Evolutionary conservation across 441 rosid genomes (phyloP).

Genomic region (Geranium incanum): DNA sequence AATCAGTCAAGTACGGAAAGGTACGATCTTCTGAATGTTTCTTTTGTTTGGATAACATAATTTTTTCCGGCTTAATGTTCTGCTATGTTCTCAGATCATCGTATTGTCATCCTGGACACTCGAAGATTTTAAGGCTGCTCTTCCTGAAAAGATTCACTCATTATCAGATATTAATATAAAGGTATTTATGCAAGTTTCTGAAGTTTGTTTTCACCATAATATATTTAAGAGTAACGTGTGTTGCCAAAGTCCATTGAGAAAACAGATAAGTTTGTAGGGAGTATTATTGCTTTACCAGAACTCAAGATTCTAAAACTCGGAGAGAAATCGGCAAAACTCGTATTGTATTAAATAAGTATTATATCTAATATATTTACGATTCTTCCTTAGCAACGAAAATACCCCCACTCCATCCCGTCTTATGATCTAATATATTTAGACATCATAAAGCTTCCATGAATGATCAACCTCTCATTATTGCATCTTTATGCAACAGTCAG

Average conservation of each 20-base stretch:
- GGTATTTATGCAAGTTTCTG: conserved; percentile 22
- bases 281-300: neutral
- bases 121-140: conserved; percentile 49
- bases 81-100: conserved; percentile 34
- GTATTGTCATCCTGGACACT: conserved; percentile 41
- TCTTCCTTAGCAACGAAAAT: too few species aligned
- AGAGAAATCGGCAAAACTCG: too few species aligned
- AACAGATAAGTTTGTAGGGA: neutral
- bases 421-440: neutral
- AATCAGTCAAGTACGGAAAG: conserved; percentile 49
- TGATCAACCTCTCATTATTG: neutral
- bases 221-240: neutral
- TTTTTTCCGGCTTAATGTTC: conserved; percentile 21
- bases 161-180: conserved; percentile 43
- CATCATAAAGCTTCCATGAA: neutral
- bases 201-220: neutral
- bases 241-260: neutral
- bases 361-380: too few species aligned
- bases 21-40: conserved; percentile 23
- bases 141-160: conserved; percentile 37
- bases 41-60: conserved; percentile 12
- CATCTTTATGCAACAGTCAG: conserved; percentile 10
- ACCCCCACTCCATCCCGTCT: neutral
- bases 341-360: too few species aligned
- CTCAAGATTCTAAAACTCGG: too few species aligned